Conservation (phyloP, 2,329 filamentous ascomycete species). For the Nothomitra cinnamomea region DNA sequence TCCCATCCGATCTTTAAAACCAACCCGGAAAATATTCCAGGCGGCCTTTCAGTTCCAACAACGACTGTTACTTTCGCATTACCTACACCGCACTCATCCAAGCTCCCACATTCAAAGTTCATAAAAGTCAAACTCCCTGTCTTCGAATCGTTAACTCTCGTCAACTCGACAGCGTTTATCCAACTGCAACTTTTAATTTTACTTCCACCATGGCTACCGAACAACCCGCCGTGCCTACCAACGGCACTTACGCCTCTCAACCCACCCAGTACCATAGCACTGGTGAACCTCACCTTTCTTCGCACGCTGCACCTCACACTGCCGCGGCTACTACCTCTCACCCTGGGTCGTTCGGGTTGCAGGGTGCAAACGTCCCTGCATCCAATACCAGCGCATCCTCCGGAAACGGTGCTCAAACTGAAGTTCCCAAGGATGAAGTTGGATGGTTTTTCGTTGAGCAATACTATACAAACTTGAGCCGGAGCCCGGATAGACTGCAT, state of each 20-base stretch:
- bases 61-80: too few relatives aligned
- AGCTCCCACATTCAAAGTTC: too few relatives aligned
- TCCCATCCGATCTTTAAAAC: too few relatives aligned
- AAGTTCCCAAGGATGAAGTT: conserved; percentile 73
- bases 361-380: conserved; percentile 8
- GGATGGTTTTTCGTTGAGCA: conserved; percentile 99
- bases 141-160: too few relatives aligned
- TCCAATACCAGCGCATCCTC: conserved; percentile 2
- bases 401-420: conserved; percentile 13
- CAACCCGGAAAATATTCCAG: too few relatives aligned
- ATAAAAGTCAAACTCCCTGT: too few relatives aligned
- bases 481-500: conserved; percentile 82
- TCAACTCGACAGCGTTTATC: too few relatives aligned
- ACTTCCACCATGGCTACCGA: conserved; percentile 22
- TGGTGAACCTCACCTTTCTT: conserved; percentile 18
- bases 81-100: too few relatives aligned
- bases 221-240: conserved; percentile 23
- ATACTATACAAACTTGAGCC: conserved; percentile 96
- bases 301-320: conserved; percentile 17
- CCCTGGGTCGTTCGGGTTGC: conserved; percentile 8
- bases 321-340: conserved; percentile 12
- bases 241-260: conserved; percentile 30
- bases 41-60: too few relatives aligned
- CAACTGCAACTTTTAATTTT: too few relatives aligned
- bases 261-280: conserved; percentile 22